Percentiles rank a stretch among this genome's conserved stretches.
Conservation (phyloP, 768 basidiomycete genomes). For the Collybiopsis confluens region DNA sequence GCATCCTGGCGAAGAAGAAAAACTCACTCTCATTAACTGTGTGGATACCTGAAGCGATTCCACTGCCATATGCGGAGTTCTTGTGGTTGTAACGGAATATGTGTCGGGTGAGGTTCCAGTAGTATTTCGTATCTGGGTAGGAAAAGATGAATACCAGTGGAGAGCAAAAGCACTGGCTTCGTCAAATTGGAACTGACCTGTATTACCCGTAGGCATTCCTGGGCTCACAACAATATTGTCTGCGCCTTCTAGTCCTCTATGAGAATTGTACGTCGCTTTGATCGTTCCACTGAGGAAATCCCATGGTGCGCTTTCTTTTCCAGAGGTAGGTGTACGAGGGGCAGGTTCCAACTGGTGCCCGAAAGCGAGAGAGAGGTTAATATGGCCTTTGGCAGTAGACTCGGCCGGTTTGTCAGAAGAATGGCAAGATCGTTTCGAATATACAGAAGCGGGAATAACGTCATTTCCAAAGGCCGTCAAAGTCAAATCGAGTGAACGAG, state of each 20-base stretch:
- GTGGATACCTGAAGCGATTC: conserved; percentile 30
- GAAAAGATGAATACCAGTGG: not conserved
- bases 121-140: conserved; percentile 28
- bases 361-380: conserved; percentile 23
- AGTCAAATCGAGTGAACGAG: conserved; percentile 33
- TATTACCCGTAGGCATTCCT: conserved; percentile 32
- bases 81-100: conserved; percentile 49
- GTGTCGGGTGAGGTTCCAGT: conserved; percentile 26
- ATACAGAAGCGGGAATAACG: conserved; percentile 16
- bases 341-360: conserved; percentile 43
- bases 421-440: conserved; percentile 23
- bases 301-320: conserved; percentile 20
- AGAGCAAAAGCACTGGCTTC: conserved; percentile 7
- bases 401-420: too few relatives aligned
- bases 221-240: conserved; percentile 21
- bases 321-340: conserved; percentile 33
- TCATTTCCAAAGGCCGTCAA: conserved; percentile 33
- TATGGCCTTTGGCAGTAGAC: not conserved
- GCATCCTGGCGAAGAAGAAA: too few relatives aligned
- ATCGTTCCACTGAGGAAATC: conserved; percentile 38
- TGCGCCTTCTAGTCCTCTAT: conserved; percentile 15
- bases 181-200: conserved; percentile 19
- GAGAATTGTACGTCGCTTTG: conserved; percentile 31
- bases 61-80: conserved; percentile 14
- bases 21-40: conserved; percentile 50